Percentiles rank a stretch among this genome's conserved stretches.
Evolutionary conservation across 208 protist species (phyloP).

Genomic region (Baffinella frigidus): DNA sequence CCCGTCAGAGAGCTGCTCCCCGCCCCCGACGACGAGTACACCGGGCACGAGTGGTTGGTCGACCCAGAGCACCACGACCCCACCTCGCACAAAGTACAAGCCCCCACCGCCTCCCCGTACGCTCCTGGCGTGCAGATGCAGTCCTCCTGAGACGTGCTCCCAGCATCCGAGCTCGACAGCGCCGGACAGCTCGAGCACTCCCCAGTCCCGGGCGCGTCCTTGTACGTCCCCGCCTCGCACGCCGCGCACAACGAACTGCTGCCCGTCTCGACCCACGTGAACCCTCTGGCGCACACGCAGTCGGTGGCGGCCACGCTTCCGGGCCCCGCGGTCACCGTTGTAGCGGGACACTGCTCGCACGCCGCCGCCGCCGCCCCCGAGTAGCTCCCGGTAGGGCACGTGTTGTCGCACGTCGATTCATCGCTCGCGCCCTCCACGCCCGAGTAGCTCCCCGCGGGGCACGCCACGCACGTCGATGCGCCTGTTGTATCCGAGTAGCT

Average conservation of each 20-base stretch:
- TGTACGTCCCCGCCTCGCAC: conserved; percentile 1
- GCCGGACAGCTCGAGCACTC: neutral
- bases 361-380: neutral
- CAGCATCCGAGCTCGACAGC: neutral
- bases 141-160: neutral
- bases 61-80: neutral
- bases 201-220: neutral
- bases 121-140: neutral
- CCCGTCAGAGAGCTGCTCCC: neutral
- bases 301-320: too few species aligned
- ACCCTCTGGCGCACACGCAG: too few species aligned
- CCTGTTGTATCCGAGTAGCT: neutral
- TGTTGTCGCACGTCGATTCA: too few species aligned
- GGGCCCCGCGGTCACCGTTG: too few species aligned
- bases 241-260: too few species aligned
- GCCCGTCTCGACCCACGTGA: too few species aligned
- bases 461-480: neutral
- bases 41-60: neutral
- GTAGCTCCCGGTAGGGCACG: neutral
- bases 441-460: neutral
- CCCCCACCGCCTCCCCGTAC: neutral
- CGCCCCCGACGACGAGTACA: neutral
- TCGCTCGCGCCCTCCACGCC: neutral
- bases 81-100: neutral
- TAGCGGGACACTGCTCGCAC: too few species aligned